Conservation (phyloP, 352 stramenopile species). For the Phytophthora rubi region DNA sequence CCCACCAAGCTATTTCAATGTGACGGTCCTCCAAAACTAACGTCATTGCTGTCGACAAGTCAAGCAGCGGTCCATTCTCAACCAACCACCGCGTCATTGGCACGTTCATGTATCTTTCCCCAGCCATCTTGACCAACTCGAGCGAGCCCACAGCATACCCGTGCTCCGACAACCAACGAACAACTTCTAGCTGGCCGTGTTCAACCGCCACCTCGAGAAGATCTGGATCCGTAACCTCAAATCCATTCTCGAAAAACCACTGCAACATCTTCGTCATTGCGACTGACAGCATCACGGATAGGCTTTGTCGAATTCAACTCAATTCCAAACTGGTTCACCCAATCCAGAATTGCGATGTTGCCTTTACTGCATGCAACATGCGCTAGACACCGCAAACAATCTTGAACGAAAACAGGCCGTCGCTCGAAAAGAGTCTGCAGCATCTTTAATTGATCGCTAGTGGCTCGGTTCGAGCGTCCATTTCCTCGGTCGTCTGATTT, state of each 20-base stretch:
- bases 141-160: neutral
- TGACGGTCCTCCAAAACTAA: neutral
- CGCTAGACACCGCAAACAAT: neutral
- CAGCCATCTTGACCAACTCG: neutral
- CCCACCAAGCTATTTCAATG: neutral
- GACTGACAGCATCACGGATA: neutral
- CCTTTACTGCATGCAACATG: neutral
- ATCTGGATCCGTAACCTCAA: neutral
- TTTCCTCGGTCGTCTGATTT: neutral
- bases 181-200: neutral
- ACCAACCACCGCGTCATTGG: neutral
- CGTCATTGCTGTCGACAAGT: neutral
- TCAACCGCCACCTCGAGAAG: neutral
- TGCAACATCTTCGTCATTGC: neutral
- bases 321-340: constrained; percentile 1
- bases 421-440: neutral
- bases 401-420: neutral
- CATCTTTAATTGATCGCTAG: neutral
- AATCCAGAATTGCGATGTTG: neutral
- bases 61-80: neutral
- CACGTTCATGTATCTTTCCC: neutral
- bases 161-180: neutral
- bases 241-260: neutral
- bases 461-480: neutral
- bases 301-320: neutral